These are phyloP conservation scores for Podila epicladia DNA, from an alignment of 192 early-diverging fungal genomes.

Conservation along the genomic window DNA sequence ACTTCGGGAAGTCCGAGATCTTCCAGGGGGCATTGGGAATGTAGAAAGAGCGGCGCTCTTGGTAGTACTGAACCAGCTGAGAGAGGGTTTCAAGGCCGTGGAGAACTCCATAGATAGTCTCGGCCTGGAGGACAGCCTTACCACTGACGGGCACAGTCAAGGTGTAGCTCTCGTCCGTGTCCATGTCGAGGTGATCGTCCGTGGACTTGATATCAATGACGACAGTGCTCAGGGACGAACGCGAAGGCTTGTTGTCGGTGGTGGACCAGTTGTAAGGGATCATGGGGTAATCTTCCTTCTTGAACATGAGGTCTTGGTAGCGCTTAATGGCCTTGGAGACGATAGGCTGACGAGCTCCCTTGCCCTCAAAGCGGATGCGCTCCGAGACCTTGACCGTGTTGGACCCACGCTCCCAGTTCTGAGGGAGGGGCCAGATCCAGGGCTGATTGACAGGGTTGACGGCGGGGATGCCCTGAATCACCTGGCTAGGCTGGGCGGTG, in stretches of 20 bases:
- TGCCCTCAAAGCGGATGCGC: conserved; percentile 25
- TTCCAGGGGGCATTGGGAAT: conserved; percentile 55
- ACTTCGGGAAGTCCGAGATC: conserved; percentile 35
- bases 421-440: conserved; percentile 57
- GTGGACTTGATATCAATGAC: conserved; percentile 49
- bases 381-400: conserved; percentile 26
- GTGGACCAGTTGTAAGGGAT: conserved; percentile 62
- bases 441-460: conserved; percentile 48
- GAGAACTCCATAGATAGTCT: conserved; percentile 56
- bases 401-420: conserved; percentile 48
- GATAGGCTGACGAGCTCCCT: conserved; percentile 35
- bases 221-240: conserved; percentile 32
- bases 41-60: conserved; percentile 42
- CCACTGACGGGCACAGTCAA: conserved; percentile 61
- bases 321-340: conserved; percentile 58
- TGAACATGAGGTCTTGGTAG: conserved; percentile 55
- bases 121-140: conserved; percentile 36
- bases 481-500: conserved; percentile 7
- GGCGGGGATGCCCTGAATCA: conserved; percentile 30
- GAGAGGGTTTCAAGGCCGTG: conserved; percentile 61
- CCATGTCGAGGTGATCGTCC: conserved; percentile 56
- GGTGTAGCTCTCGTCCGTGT: conserved; percentile 71
- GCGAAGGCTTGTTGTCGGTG: conserved; percentile 23
- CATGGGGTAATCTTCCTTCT: conserved; percentile 60
- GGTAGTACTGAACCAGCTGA: conserved; percentile 53